Conservation (phyloP, 2,329 filamentous ascomycete species). For the Diaporthe helianthi region DNA sequence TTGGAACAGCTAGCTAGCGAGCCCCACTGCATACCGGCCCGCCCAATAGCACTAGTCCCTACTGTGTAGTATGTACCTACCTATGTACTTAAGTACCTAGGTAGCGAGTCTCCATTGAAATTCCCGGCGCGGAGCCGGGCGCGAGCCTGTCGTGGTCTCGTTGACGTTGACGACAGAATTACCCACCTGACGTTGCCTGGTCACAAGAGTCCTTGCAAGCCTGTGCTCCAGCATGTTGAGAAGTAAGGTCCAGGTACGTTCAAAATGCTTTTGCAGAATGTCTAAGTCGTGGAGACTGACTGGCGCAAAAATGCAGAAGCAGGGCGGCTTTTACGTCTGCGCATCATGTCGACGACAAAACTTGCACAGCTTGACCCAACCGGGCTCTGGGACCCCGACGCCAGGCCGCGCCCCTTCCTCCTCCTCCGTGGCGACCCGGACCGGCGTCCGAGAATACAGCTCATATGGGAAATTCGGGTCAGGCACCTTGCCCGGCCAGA, state of each 20-base stretch:
- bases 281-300: not conserved
- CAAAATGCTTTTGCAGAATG: too few relatives aligned
- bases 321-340: conserved; percentile 50
- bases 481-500: conserved; percentile 30
- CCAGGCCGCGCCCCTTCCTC: not conserved
- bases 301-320: conserved; percentile 41
- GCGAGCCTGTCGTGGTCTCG: conserved; percentile 14
- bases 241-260: conserved; percentile 31
- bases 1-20: too few relatives aligned
- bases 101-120: conserved; percentile 12
- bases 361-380: conserved; percentile 26
- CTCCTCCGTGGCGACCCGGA: not conserved
- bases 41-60: too few relatives aligned
- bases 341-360: conserved; percentile 47
- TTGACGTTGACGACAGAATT: conserved; percentile 3
- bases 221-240: conserved; percentile 30
- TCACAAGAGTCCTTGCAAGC: conserved; percentile 1
- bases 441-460: conserved; percentile 13
- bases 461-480: conserved; percentile 32
- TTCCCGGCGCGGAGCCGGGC: conserved; percentile 17
- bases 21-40: too few relatives aligned
- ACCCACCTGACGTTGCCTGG: not conserved
- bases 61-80: too few relatives aligned
- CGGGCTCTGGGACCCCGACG: conserved; percentile 10
- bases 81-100: not conserved